Evolutionary conservation across 805 yeast genomes (phyloP), one percentile per base, ranked within the genome.

Genomic region (Metahyphopichia silvanorum): DNA sequence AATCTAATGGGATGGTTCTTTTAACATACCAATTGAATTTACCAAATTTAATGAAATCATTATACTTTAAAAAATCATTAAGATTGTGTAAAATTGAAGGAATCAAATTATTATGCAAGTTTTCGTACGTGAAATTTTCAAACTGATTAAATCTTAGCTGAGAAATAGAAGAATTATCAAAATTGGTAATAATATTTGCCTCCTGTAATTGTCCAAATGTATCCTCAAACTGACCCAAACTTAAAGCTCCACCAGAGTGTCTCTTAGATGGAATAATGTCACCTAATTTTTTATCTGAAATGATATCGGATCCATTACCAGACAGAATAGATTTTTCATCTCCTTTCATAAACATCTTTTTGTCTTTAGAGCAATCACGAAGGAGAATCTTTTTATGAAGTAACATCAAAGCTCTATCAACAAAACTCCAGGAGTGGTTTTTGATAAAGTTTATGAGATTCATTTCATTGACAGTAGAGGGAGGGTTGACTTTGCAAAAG

Each of bases 1-100:
- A 75, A 51, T 77, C 82, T 32, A 77, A 60, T 3, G 84, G 84
- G 29, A 77, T 67, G n/a, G 76, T 74, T 27, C 79, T 61, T 45
- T 77, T 70, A 30, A 77, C 64, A 40, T 76, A 77, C 83, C 83
- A 77, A 43, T 77, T 77, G 50, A 62, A 77, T 35, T 69, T 66
- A 5, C 76, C 76, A 47, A 69, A 74, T 31, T 70, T 66, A 35
- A 69, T 66, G 43, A 72, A 73, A 40, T 74, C 73, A 35, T 71
- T 70, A 40, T 72, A 67, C 47, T 71, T 69, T 38, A 74, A 53
- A 44, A 77, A 77, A 37, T 74, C 76, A 43, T 73, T 72, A 40
- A 77, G 53, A 41, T 74, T 76, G 43, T 77, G 82, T 27, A 77
- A 46, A 8, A 77, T 63, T 2, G 79, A 68, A 1, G 83, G 82